A percentile compares a stretch with the other conserved stretches of the same genome.
Conservation (phyloP, 2,329 filamentous ascomycete species). For the Monilinia polystroma region DNA sequence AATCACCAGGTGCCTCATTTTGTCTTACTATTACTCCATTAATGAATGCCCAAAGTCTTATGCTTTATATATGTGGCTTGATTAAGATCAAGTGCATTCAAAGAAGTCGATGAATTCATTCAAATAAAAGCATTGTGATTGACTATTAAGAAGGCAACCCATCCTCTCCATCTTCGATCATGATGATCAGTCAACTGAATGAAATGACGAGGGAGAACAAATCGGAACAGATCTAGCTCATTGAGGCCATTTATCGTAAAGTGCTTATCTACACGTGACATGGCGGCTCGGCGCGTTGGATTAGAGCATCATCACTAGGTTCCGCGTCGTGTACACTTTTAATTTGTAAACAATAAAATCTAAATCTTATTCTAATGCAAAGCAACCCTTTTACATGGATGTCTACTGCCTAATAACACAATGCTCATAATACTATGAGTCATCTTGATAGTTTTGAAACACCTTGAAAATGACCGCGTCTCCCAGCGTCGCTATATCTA, state of each 20-base stretch:
- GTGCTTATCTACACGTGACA: conserved; percentile 12
- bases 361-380: neutral
- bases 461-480: conserved; percentile 24
- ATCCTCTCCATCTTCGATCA: neutral
- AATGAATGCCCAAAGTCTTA: neutral
- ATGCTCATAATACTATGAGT: conserved; percentile 20
- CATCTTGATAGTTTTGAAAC: conserved; percentile 9
- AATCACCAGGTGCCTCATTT: neutral
- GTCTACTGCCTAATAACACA: neutral
- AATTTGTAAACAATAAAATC: neutral
- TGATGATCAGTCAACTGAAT: neutral
- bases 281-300: conserved; percentile 14
- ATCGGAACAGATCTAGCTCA: neutral
- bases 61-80: neutral
- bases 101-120: neutral
- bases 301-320: neutral
- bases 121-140: neutral
- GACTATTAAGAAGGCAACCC: neutral
- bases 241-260: neutral
- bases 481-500: conserved; percentile 25
- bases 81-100: neutral
- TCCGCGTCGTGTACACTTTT: conserved; percentile 12
- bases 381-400: neutral
- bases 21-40: neutral
- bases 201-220: neutral